Evolutionary conservation across 225 moss, liverwort and hornwort species (phyloP).

Genomic region (Physcomitrium patens): DNA sequence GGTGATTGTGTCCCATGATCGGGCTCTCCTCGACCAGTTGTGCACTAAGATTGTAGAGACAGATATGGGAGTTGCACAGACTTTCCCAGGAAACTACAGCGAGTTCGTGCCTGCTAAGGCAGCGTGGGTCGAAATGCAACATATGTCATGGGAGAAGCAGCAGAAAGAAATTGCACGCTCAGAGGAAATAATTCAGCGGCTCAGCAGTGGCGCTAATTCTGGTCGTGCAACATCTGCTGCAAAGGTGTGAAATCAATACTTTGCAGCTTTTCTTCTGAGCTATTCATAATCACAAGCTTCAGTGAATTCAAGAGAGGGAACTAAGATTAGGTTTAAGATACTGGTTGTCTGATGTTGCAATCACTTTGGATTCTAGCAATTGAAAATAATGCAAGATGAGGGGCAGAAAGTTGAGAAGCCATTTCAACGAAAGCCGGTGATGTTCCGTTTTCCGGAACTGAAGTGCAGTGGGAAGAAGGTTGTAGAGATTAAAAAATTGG

Average conservation of each 20-base stretch:
- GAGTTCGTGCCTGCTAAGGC: slow-evolving; percentile 76
- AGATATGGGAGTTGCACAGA: slow-evolving; percentile 87
- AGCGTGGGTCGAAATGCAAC: slow-evolving; percentile 74
- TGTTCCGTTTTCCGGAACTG: slow-evolving; percentile 85
- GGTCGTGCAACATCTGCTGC: slow-evolving; percentile 88
- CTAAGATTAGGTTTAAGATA: neutral
- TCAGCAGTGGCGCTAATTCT: slow-evolving; percentile 82
- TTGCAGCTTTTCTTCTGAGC: neutral
- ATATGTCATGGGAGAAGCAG: slow-evolving; percentile 89
- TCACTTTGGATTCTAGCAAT: slow-evolving; percentile 40
- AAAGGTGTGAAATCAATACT: slow-evolving; percentile 39
- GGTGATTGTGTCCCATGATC: slow-evolving; percentile 91
- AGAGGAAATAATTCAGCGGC: slow-evolving; percentile 80
- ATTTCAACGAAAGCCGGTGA: slow-evolving; percentile 76
- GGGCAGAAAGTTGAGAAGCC: slow-evolving; percentile 79
- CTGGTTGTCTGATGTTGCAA: neutral
- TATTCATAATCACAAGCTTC: neutral
- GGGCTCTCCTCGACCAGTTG: slow-evolving; percentile 84
- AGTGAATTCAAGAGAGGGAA: neutral
- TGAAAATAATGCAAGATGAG: slow-evolving; percentile 81
- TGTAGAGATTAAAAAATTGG: slow-evolving; percentile 58
- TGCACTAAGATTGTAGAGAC: slow-evolving; percentile 94
- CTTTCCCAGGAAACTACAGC: slow-evolving; percentile 85
- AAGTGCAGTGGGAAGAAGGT: slow-evolving; percentile 83
- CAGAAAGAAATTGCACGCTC: slow-evolving; percentile 83